Evolutionary conservation across 73 alveolate genomes (phyloP), one percentile per base, ranked within the genome.

Genomic region (Paramecium tetraurelia): DNA sequence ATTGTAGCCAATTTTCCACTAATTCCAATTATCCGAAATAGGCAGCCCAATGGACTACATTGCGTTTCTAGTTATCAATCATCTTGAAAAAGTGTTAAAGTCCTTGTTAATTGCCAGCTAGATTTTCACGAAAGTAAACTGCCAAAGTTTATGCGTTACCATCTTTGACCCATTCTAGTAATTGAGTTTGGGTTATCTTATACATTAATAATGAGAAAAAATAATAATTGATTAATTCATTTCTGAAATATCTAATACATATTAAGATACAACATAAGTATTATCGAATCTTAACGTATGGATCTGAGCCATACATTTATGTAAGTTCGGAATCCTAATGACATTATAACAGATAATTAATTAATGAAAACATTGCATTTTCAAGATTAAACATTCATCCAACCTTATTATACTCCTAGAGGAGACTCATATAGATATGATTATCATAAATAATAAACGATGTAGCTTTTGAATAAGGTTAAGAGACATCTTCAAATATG

Each of bases 81-180:
- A 75, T 75, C 10, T 33, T 33, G n/a, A 75, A 75, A 41, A 75
- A 75, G 5, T 5, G 58, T 33, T 33, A 6, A 11, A 75, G 46
- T 1, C 38, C 63, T n/a, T 29, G 3, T 18, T 3, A 29, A 20
- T 75, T 35, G 9, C 11, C 21, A 12, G 38, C 35, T 14, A 75
- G 87, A 1, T 29, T 35, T 22, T 38, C 46, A 22, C 59, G n/a
- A 33, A 75, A 75, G 59, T 38, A 75, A 14, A 5, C 4, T 31
- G 33, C 46, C n/a, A 75, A 41, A 29, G 87, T 75, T n/a, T 75
- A 33, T 7, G 38, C 38, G 16, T 75, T 75, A 3, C 87, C 87
- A 33, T 75, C 87, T 41, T 75, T 75, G 69, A 75, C 87, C 87
- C 87, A 75, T 75, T 75, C 87, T 38, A 75, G 21, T 75, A 75